Evolutionary conservation across 176 grass and related monocot genomes (phyloP).

Genomic region (Carex kokanica): DNA sequence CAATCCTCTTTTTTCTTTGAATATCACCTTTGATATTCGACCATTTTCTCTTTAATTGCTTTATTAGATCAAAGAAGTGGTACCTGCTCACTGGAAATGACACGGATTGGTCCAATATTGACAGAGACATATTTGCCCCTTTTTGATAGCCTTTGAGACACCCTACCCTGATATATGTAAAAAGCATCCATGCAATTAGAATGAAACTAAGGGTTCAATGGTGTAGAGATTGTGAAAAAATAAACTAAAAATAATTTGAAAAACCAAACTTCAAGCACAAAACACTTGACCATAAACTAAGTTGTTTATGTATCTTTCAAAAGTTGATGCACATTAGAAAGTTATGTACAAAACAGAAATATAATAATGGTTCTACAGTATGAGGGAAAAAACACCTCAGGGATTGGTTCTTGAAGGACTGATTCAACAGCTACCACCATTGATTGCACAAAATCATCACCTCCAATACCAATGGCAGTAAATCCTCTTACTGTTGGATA

Average conservation of each 20-base stretch:
- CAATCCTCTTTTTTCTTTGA: background rate
- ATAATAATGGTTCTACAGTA: background rate
- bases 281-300: background rate
- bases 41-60: constrained; percentile 4
- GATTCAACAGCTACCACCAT: constrained; percentile 97
- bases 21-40: background rate
- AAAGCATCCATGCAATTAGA: background rate
- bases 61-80: background rate
- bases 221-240: background rate
- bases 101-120: constrained; percentile 91
- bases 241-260: background rate
- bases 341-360: constrained; percentile 3
- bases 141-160: constrained; percentile 74
- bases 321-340: background rate
- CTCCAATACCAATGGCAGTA: constrained; percentile 93
- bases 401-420: constrained; percentile 79
- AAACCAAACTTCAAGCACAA: background rate
- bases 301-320: background rate
- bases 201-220: background rate
- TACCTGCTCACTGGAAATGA: constrained; percentile 93
- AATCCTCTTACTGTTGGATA: constrained; percentile 88
- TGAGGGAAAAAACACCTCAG: constrained; percentile 49
- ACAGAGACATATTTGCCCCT: constrained; percentile 88
- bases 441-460: constrained; percentile 95
- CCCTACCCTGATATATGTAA: constrained; percentile 43